Evolutionary conservation across 495 filamentous ascomycete genomes (phyloP), one percentile per base, ranked within the genome.

Genomic region (Penicillium atrosanguineum): DNA sequence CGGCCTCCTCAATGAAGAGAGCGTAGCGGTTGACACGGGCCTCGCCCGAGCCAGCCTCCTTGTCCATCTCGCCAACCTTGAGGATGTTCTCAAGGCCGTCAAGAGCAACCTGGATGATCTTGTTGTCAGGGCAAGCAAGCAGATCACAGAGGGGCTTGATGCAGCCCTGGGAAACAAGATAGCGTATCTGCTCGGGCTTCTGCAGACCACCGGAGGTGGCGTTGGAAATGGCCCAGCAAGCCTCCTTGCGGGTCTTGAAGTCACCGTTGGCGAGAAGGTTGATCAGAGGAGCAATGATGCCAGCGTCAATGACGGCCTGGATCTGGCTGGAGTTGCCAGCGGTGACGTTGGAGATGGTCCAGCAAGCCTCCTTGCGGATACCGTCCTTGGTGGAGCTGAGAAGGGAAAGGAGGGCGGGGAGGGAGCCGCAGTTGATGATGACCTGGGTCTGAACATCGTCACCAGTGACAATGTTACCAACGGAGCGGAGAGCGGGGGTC

Each of bases 211-310:
- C 95, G 11, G 91, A 96, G 14, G 95, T 99, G 25, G 95, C 95
- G 65, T 99, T 99, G 56, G 94, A 97, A 64, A 99, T 99, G 29
- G 95, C 95, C 95, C 95, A 99, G 77, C 95, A 99, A 51, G 95
- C 95, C 76, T 99, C 95, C 79, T 99, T 99, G 49, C 95, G 86
- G 39, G 95, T 99, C 88, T 99, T 99, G 71, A 99, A 88, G 70
- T 99, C 95, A 40, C 95, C 95, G 57, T 96, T 93, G 41, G 89
- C 90, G 34, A 99, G 82, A 8, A 99, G 81, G 70, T 97, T 92
- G 69, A 99, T 95, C 50, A 99, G 77, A 34, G 95, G 95, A 25
- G 92, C 90, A 56, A 99, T 91, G 65, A 99, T 96, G 68, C 92
- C 90, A 58, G 92, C 91, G 65, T 99, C 95, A 63, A 99, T 88